Percentiles rank a stretch among this genome's conserved stretches.
These are phyloP conservation scores for Thozetella sp. DNA, from an alignment of 495 filamentous ascomycete genomes.

Conservation along the genomic window DNA sequence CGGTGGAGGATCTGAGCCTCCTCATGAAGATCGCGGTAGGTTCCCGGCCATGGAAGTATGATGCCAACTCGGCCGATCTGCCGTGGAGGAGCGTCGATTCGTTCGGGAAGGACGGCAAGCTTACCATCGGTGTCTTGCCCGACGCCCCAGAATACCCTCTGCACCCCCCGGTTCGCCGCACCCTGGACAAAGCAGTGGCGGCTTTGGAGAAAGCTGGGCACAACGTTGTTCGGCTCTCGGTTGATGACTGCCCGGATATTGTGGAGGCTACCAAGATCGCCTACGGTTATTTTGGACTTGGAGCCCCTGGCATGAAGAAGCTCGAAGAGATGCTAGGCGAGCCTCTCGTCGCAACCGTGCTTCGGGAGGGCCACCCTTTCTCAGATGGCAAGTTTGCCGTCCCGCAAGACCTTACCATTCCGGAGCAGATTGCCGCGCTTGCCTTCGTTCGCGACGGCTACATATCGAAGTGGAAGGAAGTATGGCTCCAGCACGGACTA, in stretches of 20 bases:
- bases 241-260: not conserved
- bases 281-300: not conserved
- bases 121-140: not conserved
- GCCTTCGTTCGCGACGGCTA: not conserved
- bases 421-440: not conserved
- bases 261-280: not conserved
- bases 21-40: not conserved
- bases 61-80: not conserved
- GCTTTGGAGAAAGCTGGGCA: not conserved
- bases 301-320: not conserved
- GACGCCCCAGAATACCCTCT: not conserved
- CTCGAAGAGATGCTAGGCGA: not conserved
- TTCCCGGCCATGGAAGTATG: not conserved
- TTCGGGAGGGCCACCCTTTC: not conserved
- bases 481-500: not conserved
- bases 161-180: not conserved
- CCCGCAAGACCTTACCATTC: not conserved
- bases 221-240: not conserved
- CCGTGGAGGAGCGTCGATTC: not conserved
- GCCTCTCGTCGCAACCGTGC: not conserved
- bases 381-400: conserved; percentile 2
- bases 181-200: not conserved
- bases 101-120: not conserved
- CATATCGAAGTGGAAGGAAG: not conserved
- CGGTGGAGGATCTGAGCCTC: not conserved